phyloP scores from a whole-genome alignment of 2,329 filamentous ascomycete genomes.

The Lecanosticta acicola region DNA sequence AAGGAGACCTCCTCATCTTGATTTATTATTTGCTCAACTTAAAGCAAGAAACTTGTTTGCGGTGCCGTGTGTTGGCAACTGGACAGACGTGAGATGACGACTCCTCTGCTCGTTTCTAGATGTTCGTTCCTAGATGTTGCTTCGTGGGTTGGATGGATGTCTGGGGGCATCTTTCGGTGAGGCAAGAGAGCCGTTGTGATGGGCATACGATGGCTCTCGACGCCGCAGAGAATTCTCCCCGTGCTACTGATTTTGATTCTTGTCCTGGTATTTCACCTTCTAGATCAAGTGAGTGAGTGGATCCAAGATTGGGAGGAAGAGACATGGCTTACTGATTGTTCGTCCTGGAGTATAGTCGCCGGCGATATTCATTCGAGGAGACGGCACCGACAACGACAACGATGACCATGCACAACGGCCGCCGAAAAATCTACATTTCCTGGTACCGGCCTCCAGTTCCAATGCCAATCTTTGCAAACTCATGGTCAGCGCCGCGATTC shows the following conservation, averaged over 20 bases:
- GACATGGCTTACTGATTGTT: no score
- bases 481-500: slow-evolving; percentile 21
- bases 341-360: no score
- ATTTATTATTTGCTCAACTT: no score
- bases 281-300: background rate
- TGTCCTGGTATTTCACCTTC: background rate
- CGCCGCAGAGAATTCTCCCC: background rate
- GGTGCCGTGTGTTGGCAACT: no score
- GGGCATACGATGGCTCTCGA: background rate
- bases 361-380: no score
- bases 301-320: no score
- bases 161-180: background rate
- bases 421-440: slow-evolving; percentile 22
- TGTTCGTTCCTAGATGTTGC: no score
- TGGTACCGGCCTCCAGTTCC: slow-evolving; percentile 22
- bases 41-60: no score
- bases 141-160: no score
- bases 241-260: background rate
- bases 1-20: no score
- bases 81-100: no score
- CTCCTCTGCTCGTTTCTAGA: no score
- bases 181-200: background rate
- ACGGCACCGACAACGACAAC: background rate
- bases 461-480: slow-evolving; percentile 26
- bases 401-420: background rate